Evolutionary conservation across 495 filamentous ascomycete genomes (phyloP).

Genomic region (Amorphotheca resinae): DNA sequence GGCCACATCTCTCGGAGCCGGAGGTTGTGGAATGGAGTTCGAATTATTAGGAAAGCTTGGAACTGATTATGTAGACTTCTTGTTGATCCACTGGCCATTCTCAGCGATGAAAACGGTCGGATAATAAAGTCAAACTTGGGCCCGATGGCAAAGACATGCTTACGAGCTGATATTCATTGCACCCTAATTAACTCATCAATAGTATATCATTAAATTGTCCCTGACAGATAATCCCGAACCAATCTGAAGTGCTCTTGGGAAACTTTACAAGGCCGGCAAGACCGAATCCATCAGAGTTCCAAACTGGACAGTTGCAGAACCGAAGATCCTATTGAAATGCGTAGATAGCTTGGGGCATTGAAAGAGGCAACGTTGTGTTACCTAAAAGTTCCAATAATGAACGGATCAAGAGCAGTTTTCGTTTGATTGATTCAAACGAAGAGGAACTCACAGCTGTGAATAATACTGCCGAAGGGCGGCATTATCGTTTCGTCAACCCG

Average conservation of each 20-base stretch:
- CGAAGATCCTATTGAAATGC: slow-evolving; percentile 42
- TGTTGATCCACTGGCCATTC: slow-evolving; percentile 28
- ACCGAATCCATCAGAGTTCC: slow-evolving; percentile 26
- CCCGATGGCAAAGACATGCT: slow-evolving; percentile 37
- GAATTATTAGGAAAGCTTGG: slow-evolving; percentile 48
- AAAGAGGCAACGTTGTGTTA: slow-evolving; percentile 35
- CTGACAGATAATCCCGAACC: slow-evolving; percentile 31
- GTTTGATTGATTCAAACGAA: slow-evolving; percentile 16
- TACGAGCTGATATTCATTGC: not conserved
- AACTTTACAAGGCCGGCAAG: slow-evolving; percentile 38
- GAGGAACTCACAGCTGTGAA: slow-evolving; percentile 37
- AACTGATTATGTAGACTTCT: slow-evolving; percentile 57
- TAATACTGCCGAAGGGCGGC: slow-evolving; percentile 43
- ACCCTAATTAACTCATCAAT: slow-evolving; percentile 24
- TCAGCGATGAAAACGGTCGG: slow-evolving; percentile 40
- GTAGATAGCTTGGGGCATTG: slow-evolving; percentile 32
- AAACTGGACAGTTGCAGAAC: slow-evolving; percentile 40
- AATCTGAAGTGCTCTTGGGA: slow-evolving; percentile 40
- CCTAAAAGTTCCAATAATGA: slow-evolving; percentile 34
- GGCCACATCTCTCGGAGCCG: slow-evolving; percentile 47
- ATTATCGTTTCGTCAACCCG: slow-evolving; percentile 68
- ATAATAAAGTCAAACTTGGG: slow-evolving; percentile 40
- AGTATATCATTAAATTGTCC: slow-evolving; percentile 21
- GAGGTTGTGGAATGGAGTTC: slow-evolving; percentile 49
- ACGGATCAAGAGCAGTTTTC: slow-evolving; percentile 30